Evolutionary conservation across 2,329 filamentous ascomycete species (phyloP), one percentile per base, ranked within the genome.

Genomic region (Neopestalotiopsis clavispora): DNA sequence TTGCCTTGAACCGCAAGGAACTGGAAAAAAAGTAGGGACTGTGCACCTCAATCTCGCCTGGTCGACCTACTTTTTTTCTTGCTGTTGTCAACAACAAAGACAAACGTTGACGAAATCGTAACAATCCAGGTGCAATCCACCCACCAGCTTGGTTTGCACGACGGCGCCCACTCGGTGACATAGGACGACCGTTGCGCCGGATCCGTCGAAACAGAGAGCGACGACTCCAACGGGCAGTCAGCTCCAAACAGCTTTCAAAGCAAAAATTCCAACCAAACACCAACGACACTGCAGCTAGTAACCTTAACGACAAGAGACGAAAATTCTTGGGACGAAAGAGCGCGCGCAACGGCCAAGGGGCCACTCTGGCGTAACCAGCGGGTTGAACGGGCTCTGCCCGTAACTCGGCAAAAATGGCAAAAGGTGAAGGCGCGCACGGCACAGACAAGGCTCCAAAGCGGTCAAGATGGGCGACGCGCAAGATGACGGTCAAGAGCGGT

Each of bases 381-480:
- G 78, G 78, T 74, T 80, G 77, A 82, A 79, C 81, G 82, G 82
- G 81, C 81, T 73, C 74, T 78, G 81, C 81, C 81, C 81, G 81
- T 76, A 74, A 77, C 73, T 72, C 74, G 72, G 73, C 73, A 74
- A 76, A 67, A 64, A 82, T 83, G 81, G 73, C 79, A 67, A 78
- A 78, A 72, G 77, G 74, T 69, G 76, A 76, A 40, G 74, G 76
- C 66, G 65, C 69, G 32, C 69, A 67, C 40, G 71, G 61, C 68
- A 62, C 59, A 5, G 69, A 68, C 42, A 65, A 60, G 30, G 69
- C 69, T 32, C 64, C 64, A 28, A 94, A 95, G 78, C 88, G 95
- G 78, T 91, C 96, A 80, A 88, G 96, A 90, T 98, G 96, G 96
- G 95, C 96, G 20, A 98, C 96, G n/a, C 93, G 95, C 77, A 93